Evolutionary conservation across 805 yeast species (phyloP).

Genomic region (Tetrapisispora pingtungensis): DNA sequence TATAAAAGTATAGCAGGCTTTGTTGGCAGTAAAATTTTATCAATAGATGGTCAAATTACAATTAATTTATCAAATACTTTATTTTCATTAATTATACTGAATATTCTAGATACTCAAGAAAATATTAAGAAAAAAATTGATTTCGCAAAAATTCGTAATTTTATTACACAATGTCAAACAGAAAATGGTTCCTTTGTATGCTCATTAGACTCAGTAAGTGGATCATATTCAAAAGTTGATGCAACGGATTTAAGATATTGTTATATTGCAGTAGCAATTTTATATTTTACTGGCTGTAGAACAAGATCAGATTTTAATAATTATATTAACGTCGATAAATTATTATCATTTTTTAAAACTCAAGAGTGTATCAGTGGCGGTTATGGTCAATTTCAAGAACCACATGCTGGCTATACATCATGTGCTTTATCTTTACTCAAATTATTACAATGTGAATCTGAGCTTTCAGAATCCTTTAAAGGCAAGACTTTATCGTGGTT

Average conservation of each 20-base stretch:
- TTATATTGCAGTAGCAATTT: slow-evolving; percentile 60
- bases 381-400: slow-evolving; percentile 50
- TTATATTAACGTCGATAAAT: slow-evolving; percentile 35
- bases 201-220: slow-evolving; percentile 24
- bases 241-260: slow-evolving; percentile 66
- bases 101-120: slow-evolving; percentile 42
- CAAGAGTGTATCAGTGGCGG: slow-evolving; percentile 57
- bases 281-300: slow-evolving; percentile 37
- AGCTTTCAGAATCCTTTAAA: slow-evolving; percentile 20
- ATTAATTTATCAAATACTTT: slow-evolving; percentile 68
- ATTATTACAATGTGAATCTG: slow-evolving; percentile 30
- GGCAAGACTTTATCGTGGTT: slow-evolving; percentile 46
- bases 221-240: slow-evolving; percentile 33
- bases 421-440: slow-evolving; percentile 64
- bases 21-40: slow-evolving; percentile 14
- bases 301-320: slow-evolving; percentile 12
- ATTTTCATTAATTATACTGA: slow-evolving; percentile 50
- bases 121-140: slow-evolving; percentile 32
- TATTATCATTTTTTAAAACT: slow-evolving; percentile 32
- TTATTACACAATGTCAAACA: slow-evolving; percentile 52
- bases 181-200: slow-evolving; percentile 50
- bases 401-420: slow-evolving; percentile 81
- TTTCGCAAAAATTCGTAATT: slow-evolving; percentile 36
- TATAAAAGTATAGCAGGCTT: slow-evolving; percentile 22
- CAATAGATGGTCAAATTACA: slow-evolving; percentile 16